These are phyloP conservation scores for Zygosaccharomyces sapae DNA, from an alignment of 1,139 yeast species.

Conservation along the genomic window DNA sequence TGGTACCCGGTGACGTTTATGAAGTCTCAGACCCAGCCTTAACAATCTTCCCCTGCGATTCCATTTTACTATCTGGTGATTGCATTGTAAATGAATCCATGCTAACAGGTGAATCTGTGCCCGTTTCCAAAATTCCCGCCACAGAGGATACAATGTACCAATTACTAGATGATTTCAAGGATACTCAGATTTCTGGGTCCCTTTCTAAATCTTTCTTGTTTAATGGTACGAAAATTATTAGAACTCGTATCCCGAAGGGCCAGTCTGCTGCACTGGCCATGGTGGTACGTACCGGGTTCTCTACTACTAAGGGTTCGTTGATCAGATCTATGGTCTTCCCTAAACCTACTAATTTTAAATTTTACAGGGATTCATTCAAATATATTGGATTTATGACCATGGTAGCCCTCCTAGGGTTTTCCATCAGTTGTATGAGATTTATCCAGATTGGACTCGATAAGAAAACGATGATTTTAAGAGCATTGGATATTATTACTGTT, in stretches of 20 bases:
- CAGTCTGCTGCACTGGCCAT: slow-evolving; percentile 67
- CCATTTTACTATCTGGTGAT: slow-evolving; percentile 81
- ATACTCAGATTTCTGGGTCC: slow-evolving; percentile 55
- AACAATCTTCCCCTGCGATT: slow-evolving; percentile 77
- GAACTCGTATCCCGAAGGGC: slow-evolving; percentile 61
- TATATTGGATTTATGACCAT: slow-evolving; percentile 92
- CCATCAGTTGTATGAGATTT: slow-evolving; percentile 78
- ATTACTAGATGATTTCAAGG: slow-evolving; percentile 50
- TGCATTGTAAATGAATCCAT: slow-evolving; percentile 92
- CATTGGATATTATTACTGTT: slow-evolving; percentile 88
- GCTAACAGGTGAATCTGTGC: slow-evolving; percentile 97
- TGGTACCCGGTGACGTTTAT: slow-evolving; percentile 93
- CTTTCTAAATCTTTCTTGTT: slow-evolving; percentile 74
- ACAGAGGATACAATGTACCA: slow-evolving; percentile 54
- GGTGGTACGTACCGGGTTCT: slow-evolving; percentile 86
- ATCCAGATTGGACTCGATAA: slow-evolving; percentile 68
- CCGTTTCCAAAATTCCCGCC: slow-evolving; percentile 78
- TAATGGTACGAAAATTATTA: slow-evolving; percentile 82
- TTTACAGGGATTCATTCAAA: slow-evolving; percentile 88
- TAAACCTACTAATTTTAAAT: slow-evolving; percentile 88
- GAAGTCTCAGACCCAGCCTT: slow-evolving; percentile 87
- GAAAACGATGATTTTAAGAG: slow-evolving; percentile 72
- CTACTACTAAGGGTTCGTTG: slow-evolving; percentile 93
- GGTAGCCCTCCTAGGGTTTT: slow-evolving; percentile 80
- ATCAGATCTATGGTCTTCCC: slow-evolving; percentile 96